phyloP scores from a whole-genome alignment of 164 flowering plant species.

The Dillenia suffruticosa region DNA sequence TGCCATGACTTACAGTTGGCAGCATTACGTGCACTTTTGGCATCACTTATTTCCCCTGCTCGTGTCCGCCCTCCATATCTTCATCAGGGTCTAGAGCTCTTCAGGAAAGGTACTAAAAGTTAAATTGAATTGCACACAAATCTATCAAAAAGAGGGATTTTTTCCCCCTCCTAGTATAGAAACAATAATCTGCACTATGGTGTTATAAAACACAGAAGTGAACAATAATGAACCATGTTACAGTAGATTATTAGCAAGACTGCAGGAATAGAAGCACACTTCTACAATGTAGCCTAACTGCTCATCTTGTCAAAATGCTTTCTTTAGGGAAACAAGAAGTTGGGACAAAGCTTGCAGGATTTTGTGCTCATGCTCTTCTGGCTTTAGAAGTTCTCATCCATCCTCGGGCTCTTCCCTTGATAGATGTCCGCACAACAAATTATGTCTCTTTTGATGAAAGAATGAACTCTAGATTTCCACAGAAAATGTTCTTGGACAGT shows the following conservation, averaged over 20 bases:
- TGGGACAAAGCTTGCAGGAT: constrained; percentile 64
- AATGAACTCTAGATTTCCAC: constrained; percentile 14
- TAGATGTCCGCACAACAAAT: constrained; percentile 27
- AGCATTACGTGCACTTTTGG: constrained; percentile 66
- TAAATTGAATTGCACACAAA: background rate
- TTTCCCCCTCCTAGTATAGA: background rate
- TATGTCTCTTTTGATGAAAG: constrained; percentile 12
- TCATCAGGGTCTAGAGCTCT: constrained; percentile 67
- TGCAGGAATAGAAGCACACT: too few species aligned
- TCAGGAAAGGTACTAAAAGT: constrained; percentile 53
- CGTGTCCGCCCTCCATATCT: constrained; percentile 59
- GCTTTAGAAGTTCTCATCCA: constrained; percentile 79
- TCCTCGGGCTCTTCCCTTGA: constrained; percentile 69
- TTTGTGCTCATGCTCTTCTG: constrained; percentile 68
- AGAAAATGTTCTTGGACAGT: constrained; percentile 18
- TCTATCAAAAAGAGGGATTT: too few species aligned
- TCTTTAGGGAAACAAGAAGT: constrained; percentile 63
- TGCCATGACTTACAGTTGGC: constrained; percentile 71
- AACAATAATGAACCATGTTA: too few species aligned
- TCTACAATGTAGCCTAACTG: background rate
- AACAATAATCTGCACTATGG: background rate
- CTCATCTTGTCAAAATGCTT: constrained; percentile 6
- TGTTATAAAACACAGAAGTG: too few species aligned
- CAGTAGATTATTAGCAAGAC: too few species aligned
- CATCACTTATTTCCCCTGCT: constrained; percentile 75